A percentile compares a stretch with the other conserved stretches of the same genome.
phyloP scores from a whole-genome alignment of 2,329 filamentous ascomycete species.

The Ambrosiella cleistominuta region DNA sequence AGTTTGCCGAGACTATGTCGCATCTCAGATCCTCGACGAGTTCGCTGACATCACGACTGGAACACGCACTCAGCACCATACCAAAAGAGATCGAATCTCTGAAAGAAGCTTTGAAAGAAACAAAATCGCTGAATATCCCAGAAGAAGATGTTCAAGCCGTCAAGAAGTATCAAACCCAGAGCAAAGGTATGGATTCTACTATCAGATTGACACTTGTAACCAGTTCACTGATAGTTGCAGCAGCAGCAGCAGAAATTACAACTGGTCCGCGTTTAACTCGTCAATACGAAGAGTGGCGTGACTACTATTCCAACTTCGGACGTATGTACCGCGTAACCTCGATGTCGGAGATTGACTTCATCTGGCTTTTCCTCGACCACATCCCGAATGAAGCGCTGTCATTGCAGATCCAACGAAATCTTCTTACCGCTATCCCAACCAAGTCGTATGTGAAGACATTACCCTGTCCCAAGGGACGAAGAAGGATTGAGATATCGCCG shows the following conservation, averaged over 20 bases:
- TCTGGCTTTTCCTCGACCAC: slow-evolving; percentile 13
- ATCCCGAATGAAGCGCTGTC: slow-evolving; percentile 9
- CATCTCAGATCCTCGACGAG: slow-evolving; percentile 5
- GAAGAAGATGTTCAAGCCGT: neutral
- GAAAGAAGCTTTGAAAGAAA: slow-evolving; percentile 5
- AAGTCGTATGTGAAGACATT: slow-evolving; percentile 7
- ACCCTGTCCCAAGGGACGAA: slow-evolving; percentile 7
- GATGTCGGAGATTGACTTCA: slow-evolving; percentile 8
- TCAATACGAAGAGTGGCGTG: slow-evolving; percentile 11
- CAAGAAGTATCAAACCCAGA: neutral
- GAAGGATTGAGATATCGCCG: slow-evolving; percentile 9
- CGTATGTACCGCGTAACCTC: slow-evolving; percentile 10
- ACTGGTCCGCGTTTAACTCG: slow-evolving; percentile 2
- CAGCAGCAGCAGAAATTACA: neutral
- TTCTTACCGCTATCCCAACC: slow-evolving; percentile 4
- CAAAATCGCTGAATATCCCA: neutral
- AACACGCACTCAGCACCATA: neutral
- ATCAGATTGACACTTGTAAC: neutral
- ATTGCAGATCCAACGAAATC: slow-evolving; percentile 11
- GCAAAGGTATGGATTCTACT: neutral
- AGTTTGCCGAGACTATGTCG: slow-evolving; percentile 3
- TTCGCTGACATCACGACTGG: slow-evolving; percentile 4
- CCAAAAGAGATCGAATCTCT: slow-evolving; percentile 9
- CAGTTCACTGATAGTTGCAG: neutral
- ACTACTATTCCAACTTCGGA: slow-evolving; percentile 9